Evolutionary conservation across 495 filamentous ascomycete genomes (phyloP).

Genomic region (Aspergillus hancockii): DNA sequence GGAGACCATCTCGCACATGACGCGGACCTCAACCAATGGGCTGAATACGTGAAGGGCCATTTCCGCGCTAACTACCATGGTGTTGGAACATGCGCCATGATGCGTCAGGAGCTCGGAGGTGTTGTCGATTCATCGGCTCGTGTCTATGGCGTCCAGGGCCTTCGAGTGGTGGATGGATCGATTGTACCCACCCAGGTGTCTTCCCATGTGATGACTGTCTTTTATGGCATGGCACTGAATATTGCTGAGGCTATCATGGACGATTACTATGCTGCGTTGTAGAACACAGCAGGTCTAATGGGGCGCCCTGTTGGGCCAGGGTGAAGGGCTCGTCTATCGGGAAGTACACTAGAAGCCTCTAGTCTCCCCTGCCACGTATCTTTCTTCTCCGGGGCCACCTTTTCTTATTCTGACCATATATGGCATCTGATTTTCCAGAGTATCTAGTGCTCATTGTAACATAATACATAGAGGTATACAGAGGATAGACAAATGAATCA

Average conservation of each 20-base stretch:
- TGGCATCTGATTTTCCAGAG: too few species aligned
- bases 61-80: constrained; percentile 46
- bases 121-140: constrained; percentile 45
- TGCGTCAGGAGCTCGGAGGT: constrained; percentile 45
- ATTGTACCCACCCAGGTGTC: constrained; percentile 41
- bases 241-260: constrained; percentile 22
- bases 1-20: constrained; percentile 22
- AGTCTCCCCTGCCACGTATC: too few species aligned
- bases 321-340: too few species aligned
- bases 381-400: too few species aligned
- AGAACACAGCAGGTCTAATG: too few species aligned
- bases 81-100: constrained; percentile 50
- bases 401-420: too few species aligned
- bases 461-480: too few species aligned
- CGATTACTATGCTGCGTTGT: constrained; percentile 8
- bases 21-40: constrained; percentile 48
- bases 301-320: too few species aligned
- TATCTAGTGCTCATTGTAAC: too few species aligned
- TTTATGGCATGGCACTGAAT: constrained; percentile 52
- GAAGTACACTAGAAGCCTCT: too few species aligned
- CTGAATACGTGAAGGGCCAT: constrained; percentile 22
- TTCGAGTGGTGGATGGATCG: constrained; percentile 48
- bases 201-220: constrained; percentile 30
- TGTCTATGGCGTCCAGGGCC: constrained; percentile 46
- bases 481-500: too few species aligned